Evolutionary conservation across 2,329 filamentous ascomycete genomes (phyloP).

Genomic region (Stylonectria norvegica): DNA sequence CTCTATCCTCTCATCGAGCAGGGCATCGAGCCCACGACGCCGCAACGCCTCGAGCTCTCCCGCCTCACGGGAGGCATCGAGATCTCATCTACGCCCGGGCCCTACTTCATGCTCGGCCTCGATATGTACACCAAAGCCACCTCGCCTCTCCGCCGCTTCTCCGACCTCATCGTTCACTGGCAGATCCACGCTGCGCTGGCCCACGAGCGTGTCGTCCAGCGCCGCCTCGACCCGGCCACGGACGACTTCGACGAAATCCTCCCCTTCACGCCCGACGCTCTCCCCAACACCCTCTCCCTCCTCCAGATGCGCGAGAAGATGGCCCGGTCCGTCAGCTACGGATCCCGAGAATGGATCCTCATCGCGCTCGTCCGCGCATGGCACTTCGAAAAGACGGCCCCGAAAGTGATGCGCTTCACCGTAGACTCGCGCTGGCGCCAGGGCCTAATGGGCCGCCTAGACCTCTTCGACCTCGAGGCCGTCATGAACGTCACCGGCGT

Average conservation of each 20-base stretch:
- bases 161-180: slow-evolving; percentile 63
- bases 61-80: slow-evolving; percentile 46
- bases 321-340: slow-evolving; percentile 42
- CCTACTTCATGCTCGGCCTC: slow-evolving; percentile 56
- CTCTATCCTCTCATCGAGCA: slow-evolving; percentile 33
- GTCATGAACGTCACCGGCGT: slow-evolving; percentile 39
- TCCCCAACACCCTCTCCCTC: slow-evolving; percentile 47
- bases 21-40: slow-evolving; percentile 32
- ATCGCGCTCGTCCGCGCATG: slow-evolving; percentile 60
- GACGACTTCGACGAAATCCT: slow-evolving; percentile 38
- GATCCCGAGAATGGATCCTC: slow-evolving; percentile 52
- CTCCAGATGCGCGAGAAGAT: slow-evolving; percentile 53
- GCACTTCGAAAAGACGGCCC: slow-evolving; percentile 49
- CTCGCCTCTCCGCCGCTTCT: slow-evolving; percentile 62
- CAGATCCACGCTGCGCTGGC: slow-evolving; percentile 60
- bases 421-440: slow-evolving; percentile 38
- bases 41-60: slow-evolving; percentile 29
- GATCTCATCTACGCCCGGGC: slow-evolving; percentile 50
- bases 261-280: slow-evolving; percentile 41
- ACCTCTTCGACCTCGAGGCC: slow-evolving; percentile 49
- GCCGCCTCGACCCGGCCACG: slow-evolving; percentile 21
- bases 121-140: slow-evolving; percentile 62
- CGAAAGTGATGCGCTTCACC: slow-evolving; percentile 47
- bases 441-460: slow-evolving; percentile 41
- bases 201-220: slow-evolving; percentile 37